Base-by-base conservation (phyloP, 1,284 basidiomycete genomes). In the Heterobasidion irregulare region DNA sequence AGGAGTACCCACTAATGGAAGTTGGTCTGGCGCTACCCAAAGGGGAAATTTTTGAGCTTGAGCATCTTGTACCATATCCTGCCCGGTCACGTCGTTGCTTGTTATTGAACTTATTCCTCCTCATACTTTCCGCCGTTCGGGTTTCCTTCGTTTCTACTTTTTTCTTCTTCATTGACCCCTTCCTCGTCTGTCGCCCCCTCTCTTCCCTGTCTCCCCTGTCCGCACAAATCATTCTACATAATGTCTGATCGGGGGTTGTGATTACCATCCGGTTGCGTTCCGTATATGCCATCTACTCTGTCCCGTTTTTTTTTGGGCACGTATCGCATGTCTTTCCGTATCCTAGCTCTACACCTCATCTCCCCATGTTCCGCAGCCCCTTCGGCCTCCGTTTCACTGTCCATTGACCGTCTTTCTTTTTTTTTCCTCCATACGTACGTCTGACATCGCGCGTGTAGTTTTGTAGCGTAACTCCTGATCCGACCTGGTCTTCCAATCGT, bases 391-490 rank as follows among this genome's bases (percentile, higher is more conserved):
- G 35, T 53, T 16, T 46, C 52, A 16, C 35, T 53, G 16, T 38
- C 53, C 33, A 52, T 36, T 16, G 47, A 35, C 50, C 47, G 36
- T 53, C 47, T 50, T 15, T 50, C 49, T 47, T 43, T 34, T 54
- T 47, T 52, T 51, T 54, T n/a, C n/a, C n/a, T n/a, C 53, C 56
- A 45, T 57, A 36, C 33, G 34, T 52, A 52, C 57, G 41, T 54
- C 50, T 57, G 57, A 55, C 59, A 65, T 64, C 57, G 59, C 62
- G 59, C 61, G 57, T 66, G 65, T 65, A 68, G 64, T 66, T 67
- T 62, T 68, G 67, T 68, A 68, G 66, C 65, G 63, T 68, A 68
- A 64, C 66, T 63, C 62, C 56, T 50, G 55, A 50, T 41, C 57
- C 53, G 59, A 52, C 52, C 58, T 59, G 57, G 47, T 53, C 59